Evolutionary conservation across 345 rosid species (phyloP), one percentile per base, ranked within the genome.

Genomic region (Tarenaya hassleriana): DNA sequence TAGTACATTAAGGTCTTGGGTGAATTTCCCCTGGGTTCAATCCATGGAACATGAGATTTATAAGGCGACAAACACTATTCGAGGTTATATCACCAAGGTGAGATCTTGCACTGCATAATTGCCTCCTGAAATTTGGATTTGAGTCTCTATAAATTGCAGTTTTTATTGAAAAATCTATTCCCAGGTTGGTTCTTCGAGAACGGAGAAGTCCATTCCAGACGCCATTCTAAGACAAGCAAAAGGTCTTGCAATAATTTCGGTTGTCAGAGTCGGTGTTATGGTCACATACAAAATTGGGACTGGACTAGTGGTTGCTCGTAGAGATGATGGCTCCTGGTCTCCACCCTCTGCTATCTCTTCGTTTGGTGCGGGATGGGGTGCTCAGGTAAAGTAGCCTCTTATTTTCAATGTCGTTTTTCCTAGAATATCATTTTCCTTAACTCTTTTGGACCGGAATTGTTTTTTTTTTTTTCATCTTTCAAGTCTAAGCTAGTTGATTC

Each of bases 321-420:
- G 90, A 74, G 83, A 83, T 62, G 97, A 92, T 62, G 94, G 87
- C 50, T 88, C 94, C 3, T 92, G 98, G 95, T 92, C 98, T 56
- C 95, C 98, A 47, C 98, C 97, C 32, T 88, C 97, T 0, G 91
- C 98, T 59, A 74, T 92, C 56, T 83, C 96, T 61, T 72, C 98
- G 16, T 81, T 81, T 66, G 98, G 98, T 54, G 34, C 81, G 55
- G 98, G 98, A 55, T 92, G 98, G 97, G 97, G 98, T 63, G 91
- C 97, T 61, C 98, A 92, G 94, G 98, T 92, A 60, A 71, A 32
- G 10, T 11, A 29, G 11, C 32, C 27, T 3, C 47, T 19, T 56
- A 54, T 35, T 27, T 10, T 7, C 37, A 34, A 8, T 10, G n/a
- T n/a, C n/a, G n/a, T n/a, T n/a, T n/a, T n/a, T n/a, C n/a, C n/a